Evolutionary conservation across 2,329 filamentous ascomycete species (phyloP), one percentile per base, ranked within the genome.

Genomic region (Apiospora koreana): DNA sequence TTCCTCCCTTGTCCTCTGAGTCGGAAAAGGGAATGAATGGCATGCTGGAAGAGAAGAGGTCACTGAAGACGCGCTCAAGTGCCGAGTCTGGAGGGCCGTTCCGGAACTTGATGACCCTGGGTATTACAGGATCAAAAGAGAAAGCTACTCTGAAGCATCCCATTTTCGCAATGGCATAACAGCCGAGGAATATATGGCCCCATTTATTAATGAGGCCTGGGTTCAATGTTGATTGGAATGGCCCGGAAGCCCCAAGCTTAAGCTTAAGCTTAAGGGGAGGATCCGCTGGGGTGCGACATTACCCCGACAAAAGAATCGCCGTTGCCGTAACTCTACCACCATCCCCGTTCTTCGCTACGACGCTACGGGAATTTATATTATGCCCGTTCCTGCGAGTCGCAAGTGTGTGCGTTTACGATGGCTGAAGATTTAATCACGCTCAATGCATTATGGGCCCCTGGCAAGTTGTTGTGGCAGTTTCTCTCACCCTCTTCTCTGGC

Each of bases 261-360:
- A n/a, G n/a, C n/a, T n/a, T n/a, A n/a, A 50, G 46, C 46, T 50
- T 50, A 2, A 28, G 23, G 48, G 48, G 48, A 28, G 48, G 28
- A 28, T 28, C 48, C 48, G 48, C 48, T 16, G 8, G 48, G 16
- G 6, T 58, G 28, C 50, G 16, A 35, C 28, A 35, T 58, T 58
- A 58, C 50, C 50, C 50, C 50, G 25, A 58, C 28, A 58, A 58
- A 58, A 58, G 50, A 58, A 58, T 58, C 50, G 50, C 50, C 50
- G 50, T 58, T n/a, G 28, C 50, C 50, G 50, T 58, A 10, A 58
- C 4, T 31, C 25, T 58, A 31, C 16, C 16, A 31, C 28, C 50
- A 58, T 35, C 10, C 50, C 50, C 50, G 16, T 10, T 35, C 50
- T 21, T 58, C 28, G 50, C 28, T 58, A n/a, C 50, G 28, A 58